Conservation (phyloP, 345 rosid genomes). For the Cardamine chenopodiifolia region DNA sequence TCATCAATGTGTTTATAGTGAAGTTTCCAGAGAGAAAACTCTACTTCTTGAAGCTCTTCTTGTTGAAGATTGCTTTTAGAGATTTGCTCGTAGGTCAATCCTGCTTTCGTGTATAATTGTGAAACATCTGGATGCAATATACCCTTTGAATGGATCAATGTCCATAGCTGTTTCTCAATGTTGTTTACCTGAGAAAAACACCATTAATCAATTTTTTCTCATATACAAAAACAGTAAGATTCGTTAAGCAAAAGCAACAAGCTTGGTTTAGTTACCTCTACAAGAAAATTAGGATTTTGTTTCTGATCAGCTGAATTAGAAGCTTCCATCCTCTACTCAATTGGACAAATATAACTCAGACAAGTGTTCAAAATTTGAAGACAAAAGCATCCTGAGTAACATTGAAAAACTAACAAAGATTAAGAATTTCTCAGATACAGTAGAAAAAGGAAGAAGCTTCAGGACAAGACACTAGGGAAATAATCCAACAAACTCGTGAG, state of each 20-base stretch:
- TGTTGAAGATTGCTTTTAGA: conserved; percentile 53
- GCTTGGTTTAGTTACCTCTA: conserved; percentile 52
- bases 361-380: neutral
- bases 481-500: neutral
- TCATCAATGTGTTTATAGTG: conserved; percentile 84
- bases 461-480: conserved; percentile 15
- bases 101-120: conserved; percentile 60
- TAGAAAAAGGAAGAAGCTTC: neutral
- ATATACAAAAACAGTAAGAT: neutral
- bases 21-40: conserved; percentile 87
- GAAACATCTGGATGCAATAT: conserved; percentile 58
- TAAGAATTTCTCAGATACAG: neutral
- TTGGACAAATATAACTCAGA: conserved; percentile 9
- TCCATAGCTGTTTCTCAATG: conserved; percentile 71
- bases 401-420: conserved; percentile 11
- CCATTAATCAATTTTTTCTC: neutral
- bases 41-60: conserved; percentile 76
- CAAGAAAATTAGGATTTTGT: conserved; percentile 50
- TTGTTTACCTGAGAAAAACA: conserved; percentile 54
- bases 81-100: conserved; percentile 64
- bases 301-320: conserved; percentile 46
- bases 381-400: conserved; percentile 22
- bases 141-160: conserved; percentile 55
- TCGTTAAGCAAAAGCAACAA: conserved; percentile 23
- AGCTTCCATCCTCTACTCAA: conserved; percentile 32